phyloP scores from a whole-genome alignment of 2,329 filamentous ascomycete species.

The Hypoxylon sp. region DNA sequence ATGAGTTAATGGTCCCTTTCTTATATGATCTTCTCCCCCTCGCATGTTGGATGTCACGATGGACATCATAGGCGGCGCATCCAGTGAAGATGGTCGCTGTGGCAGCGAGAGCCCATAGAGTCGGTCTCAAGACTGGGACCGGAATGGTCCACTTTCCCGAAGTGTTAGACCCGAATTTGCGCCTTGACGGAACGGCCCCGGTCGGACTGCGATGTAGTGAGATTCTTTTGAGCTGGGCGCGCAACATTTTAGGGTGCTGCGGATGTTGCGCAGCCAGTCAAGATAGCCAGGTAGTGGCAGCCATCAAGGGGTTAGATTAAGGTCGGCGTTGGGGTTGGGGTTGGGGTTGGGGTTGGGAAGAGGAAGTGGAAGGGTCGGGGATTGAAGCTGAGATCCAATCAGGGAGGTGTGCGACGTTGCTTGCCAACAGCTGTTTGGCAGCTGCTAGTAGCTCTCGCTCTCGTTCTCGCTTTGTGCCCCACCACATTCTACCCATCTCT shows the following conservation, averaged over 20 bases:
- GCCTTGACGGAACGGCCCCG: conserved; percentile 17
- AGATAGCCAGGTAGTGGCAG: conserved; percentile 9
- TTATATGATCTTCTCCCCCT: conserved; percentile 12
- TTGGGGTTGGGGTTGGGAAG: too few relatives aligned
- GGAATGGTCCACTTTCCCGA: conserved; percentile 6
- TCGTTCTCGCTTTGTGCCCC: background rate
- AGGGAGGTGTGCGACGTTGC: conserved; percentile 2
- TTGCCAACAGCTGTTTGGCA: conserved; percentile 18
- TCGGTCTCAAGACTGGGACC: conserved; percentile 46
- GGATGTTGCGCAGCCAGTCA: conserved; percentile 9
- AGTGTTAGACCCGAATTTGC: background rate
- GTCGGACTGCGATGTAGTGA: conserved; percentile 11
- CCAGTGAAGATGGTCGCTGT: conserved; percentile 48
- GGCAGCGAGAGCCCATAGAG: conserved; percentile 47
- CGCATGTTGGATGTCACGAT: conserved; percentile 39
- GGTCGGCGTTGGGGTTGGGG: background rate
- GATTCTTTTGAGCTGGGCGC: conserved; percentile 30
- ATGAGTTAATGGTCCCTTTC: conserved; percentile 23
- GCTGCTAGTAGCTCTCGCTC: background rate
- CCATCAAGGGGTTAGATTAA: conserved; percentile 20
- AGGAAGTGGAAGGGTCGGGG: background rate
- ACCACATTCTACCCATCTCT: background rate
- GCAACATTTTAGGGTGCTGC: conserved; percentile 30
- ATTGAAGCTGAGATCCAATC: background rate
- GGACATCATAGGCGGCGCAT: conserved; percentile 50